phyloP scores from a whole-genome alignment of 305 asterid species.

The Salvia sclarea region DNA sequence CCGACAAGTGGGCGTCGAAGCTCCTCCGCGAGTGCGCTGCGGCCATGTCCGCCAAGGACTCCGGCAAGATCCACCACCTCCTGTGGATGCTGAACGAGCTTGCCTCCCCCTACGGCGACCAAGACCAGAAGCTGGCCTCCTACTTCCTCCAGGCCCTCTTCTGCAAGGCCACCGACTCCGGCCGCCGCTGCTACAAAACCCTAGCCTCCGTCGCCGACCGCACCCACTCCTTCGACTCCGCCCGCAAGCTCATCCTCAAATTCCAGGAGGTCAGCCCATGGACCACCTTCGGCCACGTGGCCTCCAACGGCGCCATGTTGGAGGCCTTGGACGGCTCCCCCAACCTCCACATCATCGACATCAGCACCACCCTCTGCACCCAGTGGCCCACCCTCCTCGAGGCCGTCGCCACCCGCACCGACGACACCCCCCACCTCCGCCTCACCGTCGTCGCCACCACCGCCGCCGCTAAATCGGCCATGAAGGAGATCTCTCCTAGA shows the following conservation, averaged over 20 bases:
- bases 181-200: slow-evolving; percentile 63
- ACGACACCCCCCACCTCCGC: slow-evolving; percentile 72
- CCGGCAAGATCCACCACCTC: slow-evolving; percentile 67
- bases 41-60: slow-evolving; percentile 67
- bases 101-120: slow-evolving; percentile 90
- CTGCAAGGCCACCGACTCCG: slow-evolving; percentile 70
- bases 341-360: slow-evolving; percentile 68
- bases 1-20: slow-evolving; percentile 63
- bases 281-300: slow-evolving; percentile 93
- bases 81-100: slow-evolving; percentile 94
- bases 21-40: slow-evolving; percentile 71
- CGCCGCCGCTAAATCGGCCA: slow-evolving; percentile 41
- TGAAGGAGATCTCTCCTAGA: slow-evolving; percentile 75
- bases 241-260: slow-evolving; percentile 54
- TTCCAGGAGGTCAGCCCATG: slow-evolving; percentile 96
- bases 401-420: slow-evolving; percentile 72
- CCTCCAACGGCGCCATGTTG: slow-evolving; percentile 80
- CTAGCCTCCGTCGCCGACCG: slow-evolving; percentile 60
- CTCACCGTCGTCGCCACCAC: slow-evolving; percentile 63
- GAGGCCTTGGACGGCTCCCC: slow-evolving; percentile 74
- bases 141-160: slow-evolving; percentile 85
- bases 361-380: slow-evolving; percentile 80
- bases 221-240: slow-evolving; percentile 63
- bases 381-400: slow-evolving; percentile 94
- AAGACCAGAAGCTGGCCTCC: slow-evolving; percentile 72